Evolutionary conservation across 164 flowering plant species (phyloP).

Genomic region (Kalanchoe fedtschenkoi): DNA sequence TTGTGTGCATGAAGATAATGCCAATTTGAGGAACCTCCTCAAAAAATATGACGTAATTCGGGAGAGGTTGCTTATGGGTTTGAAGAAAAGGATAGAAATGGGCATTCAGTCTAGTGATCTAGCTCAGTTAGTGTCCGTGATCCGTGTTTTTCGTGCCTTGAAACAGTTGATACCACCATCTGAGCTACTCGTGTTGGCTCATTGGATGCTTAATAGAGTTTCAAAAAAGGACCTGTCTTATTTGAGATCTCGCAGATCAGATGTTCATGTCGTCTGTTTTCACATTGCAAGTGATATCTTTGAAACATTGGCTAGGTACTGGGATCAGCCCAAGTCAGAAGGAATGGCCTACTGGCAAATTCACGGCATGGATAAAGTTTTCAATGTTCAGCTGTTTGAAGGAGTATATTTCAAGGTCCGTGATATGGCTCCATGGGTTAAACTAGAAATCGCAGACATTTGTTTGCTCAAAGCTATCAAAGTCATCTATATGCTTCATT

Average conservation of each 20-base stretch:
- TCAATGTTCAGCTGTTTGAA: conserved; percentile 30
- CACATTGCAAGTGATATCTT: conserved; percentile 47
- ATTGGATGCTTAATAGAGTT: conserved; percentile 43
- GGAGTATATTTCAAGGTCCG: conserved; percentile 33
- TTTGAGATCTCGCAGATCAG: conserved; percentile 13
- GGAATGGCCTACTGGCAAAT: conserved; percentile 15
- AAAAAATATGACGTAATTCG: conserved; percentile 28
- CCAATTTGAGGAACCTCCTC: conserved; percentile 14
- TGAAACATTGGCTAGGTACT: conserved; percentile 28
- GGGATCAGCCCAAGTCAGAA: conserved; percentile 18
- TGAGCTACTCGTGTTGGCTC: conserved; percentile 54
- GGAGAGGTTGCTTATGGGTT: conserved; percentile 22
- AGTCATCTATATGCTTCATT: conserved; percentile 19
- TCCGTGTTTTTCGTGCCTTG: conserved; percentile 29
- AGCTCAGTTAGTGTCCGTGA: conserved; percentile 31
- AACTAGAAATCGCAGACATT: conserved; percentile 35
- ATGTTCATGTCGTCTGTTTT: conserved; percentile 39
- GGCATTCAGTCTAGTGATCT: conserved; percentile 23
- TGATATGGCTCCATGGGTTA: conserved; percentile 25
- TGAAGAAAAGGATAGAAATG: conserved; percentile 35
- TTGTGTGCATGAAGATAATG: conserved; percentile 11
- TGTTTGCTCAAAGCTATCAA: conserved; percentile 61
- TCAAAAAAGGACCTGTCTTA: conserved; percentile 13
- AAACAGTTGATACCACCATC: conserved; percentile 53
- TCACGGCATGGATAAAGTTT: conserved; percentile 24